A percentile compares a stretch with the other conserved stretches of the same genome.
phyloP scores from a whole-genome alignment of 2,329 filamentous ascomycete species.

The Ustilaginoidea virens region DNA sequence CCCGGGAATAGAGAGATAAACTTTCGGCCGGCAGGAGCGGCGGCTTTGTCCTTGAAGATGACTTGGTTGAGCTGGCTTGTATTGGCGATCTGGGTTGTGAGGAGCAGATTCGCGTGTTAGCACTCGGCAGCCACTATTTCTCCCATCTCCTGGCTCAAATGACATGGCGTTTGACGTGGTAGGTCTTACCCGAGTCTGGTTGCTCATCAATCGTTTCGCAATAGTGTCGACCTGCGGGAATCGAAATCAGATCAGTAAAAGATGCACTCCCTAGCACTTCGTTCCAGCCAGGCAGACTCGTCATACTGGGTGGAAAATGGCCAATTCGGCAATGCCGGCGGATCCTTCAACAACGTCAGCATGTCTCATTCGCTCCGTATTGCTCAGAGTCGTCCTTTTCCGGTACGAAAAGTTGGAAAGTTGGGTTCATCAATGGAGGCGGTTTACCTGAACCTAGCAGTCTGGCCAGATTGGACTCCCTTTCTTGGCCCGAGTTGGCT shows the following conservation, averaged over 20 bases:
- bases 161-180: not conserved
- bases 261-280: no score
- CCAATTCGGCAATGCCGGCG: constrained; percentile 83
- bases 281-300: no score
- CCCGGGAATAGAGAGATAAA: constrained; percentile 95
- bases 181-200: constrained; percentile 51
- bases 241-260: not conserved
- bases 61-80: constrained; percentile 63
- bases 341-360: constrained; percentile 42
- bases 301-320: constrained; percentile 78
- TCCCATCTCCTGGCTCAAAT: not conserved
- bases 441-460: constrained; percentile 77
- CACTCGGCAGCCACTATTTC: constrained; percentile 8
- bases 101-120: constrained; percentile 2
- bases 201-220: constrained; percentile 98
- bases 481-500: constrained; percentile 37
- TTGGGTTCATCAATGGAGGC: no score
- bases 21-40: constrained; percentile 54
- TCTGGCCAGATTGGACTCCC: constrained; percentile 78
- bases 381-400: no score
- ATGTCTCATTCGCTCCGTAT: no score
- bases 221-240: constrained; percentile 74
- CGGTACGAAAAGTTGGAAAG: no score
- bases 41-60: constrained; percentile 83
- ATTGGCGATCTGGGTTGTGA: constrained; percentile 14